A percentile compares a stretch with the other conserved stretches of the same genome.
These are phyloP conservation scores for Hypseocharis bilobata DNA, from an alignment of 441 rosid genomes.

Conservation along the genomic window DNA sequence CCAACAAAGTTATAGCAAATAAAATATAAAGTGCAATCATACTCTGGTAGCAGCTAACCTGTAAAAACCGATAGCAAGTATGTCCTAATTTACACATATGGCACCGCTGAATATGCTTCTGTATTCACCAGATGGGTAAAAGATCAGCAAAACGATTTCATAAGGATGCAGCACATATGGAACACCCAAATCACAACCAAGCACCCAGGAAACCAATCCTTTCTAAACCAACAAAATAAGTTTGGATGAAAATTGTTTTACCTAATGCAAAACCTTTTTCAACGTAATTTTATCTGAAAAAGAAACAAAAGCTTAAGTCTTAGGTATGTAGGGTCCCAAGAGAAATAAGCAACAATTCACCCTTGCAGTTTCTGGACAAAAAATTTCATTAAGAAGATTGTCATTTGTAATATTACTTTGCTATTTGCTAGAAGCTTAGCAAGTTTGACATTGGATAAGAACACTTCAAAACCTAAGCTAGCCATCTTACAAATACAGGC, in stretches of 20 bases:
- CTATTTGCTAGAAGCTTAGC: not conserved
- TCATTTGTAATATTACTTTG: not conserved
- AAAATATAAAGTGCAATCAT: conserved; percentile 1
- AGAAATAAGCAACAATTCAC: not conserved
- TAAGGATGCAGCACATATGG: too few species aligned
- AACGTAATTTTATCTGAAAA: not conserved
- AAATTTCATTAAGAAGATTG: not conserved
- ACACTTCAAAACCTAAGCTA: too few species aligned
- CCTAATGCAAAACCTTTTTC: not conserved
- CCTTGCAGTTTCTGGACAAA: not conserved
- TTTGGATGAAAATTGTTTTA: not conserved
- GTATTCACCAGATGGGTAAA: conserved; percentile 21
- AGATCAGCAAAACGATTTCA: conserved; percentile 9
- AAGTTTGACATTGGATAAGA: not conserved
- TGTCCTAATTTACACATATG: conserved; percentile 47
- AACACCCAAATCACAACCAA: not conserved
- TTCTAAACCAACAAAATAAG: not conserved
- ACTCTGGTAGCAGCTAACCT: conserved; percentile 32
- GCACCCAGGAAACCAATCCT: not conserved
- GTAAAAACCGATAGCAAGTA: conserved; percentile 45
- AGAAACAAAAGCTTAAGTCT: not conserved
- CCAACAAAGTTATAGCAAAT: not conserved
- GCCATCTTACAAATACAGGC: conserved; percentile 5
- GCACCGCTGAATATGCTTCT: conserved; percentile 60
- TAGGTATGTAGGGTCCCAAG: not conserved